Evolutionary conservation across 2,329 filamentous ascomycete species (phyloP).

Genomic region (Hirsutella rhossiliensis): DNA sequence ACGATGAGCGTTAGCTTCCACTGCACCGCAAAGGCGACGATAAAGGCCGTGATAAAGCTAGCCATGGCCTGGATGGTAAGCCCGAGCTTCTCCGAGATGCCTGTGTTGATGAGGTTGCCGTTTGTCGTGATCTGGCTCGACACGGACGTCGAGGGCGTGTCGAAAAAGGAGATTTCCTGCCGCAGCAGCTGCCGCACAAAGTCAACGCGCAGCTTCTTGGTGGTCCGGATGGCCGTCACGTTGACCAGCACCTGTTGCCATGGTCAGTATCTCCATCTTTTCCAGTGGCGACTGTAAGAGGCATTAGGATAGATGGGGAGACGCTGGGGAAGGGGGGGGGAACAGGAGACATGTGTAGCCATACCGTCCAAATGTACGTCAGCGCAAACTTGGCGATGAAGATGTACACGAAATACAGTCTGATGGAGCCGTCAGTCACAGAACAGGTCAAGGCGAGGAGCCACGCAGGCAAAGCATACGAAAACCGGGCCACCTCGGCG

Average conservation of each 20-base stretch:
- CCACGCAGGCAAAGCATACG: constrained; percentile 15
- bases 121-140: constrained; percentile 35
- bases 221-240: constrained; percentile 23
- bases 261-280: too few species aligned
- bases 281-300: too few species aligned
- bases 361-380: constrained; percentile 39
- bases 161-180: constrained; percentile 45
- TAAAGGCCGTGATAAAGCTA: constrained; percentile 25
- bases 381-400: constrained; percentile 42
- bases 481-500: constrained; percentile 31
- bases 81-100: constrained; percentile 32
- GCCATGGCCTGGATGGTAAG: constrained; percentile 26
- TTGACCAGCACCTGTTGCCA: constrained; percentile 16
- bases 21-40: constrained; percentile 26
- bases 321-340: too few species aligned
- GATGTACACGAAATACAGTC: constrained; percentile 45
- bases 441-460: not conserved
- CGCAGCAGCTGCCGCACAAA: constrained; percentile 26
- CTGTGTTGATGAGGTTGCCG: constrained; percentile 30
- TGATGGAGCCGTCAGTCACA: constrained; percentile 9
- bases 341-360: too few species aligned
- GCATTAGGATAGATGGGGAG: too few species aligned
- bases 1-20: constrained; percentile 32
- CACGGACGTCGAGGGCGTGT: constrained; percentile 30
- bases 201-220: constrained; percentile 22